These are phyloP conservation scores for Vaccinium vitisidaea DNA, from an alignment of 148 eudicot genomes.

Conservation along the genomic window DNA sequence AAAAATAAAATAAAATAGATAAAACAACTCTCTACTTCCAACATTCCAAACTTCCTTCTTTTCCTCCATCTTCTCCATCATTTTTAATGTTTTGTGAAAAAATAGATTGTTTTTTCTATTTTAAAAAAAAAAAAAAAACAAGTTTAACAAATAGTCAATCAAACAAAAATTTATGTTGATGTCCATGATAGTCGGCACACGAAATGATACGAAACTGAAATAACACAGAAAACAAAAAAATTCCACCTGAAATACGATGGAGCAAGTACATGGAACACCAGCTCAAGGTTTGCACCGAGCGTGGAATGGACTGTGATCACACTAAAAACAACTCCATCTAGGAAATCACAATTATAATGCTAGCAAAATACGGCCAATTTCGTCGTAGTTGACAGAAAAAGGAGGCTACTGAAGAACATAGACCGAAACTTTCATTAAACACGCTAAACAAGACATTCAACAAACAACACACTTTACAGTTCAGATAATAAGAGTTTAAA, in stretches of 20 bases:
- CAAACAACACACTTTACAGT: not conserved
- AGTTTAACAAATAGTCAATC: not conserved
- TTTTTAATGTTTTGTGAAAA: not conserved
- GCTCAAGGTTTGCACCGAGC: not conserved
- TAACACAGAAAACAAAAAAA: not conserved
- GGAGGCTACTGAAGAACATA: not conserved
- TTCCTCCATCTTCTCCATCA: not conserved
- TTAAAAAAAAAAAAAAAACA: not conserved
- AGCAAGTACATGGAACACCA: not conserved
- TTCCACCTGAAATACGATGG: not conserved
- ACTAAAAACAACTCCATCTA: not conserved
- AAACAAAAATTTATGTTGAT: not conserved
- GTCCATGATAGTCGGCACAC: not conserved
- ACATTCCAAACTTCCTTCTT: not conserved
- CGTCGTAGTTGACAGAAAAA: not conserved
- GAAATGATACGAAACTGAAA: not conserved
- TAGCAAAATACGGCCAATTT: not conserved
- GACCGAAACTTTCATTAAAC: slow-evolving; percentile 3
- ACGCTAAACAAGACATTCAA: not conserved
- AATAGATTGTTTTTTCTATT: not conserved
- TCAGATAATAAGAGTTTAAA: not conserved
- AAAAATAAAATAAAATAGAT: not conserved
- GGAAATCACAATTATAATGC: not conserved
- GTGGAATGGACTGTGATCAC: not conserved
- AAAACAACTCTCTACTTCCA: not conserved